A percentile compares a stretch with the other conserved stretches of the same genome.
phyloP scores from a whole-genome alignment of 2,329 filamentous ascomycete genomes.

The Fulvia fulva region DNA sequence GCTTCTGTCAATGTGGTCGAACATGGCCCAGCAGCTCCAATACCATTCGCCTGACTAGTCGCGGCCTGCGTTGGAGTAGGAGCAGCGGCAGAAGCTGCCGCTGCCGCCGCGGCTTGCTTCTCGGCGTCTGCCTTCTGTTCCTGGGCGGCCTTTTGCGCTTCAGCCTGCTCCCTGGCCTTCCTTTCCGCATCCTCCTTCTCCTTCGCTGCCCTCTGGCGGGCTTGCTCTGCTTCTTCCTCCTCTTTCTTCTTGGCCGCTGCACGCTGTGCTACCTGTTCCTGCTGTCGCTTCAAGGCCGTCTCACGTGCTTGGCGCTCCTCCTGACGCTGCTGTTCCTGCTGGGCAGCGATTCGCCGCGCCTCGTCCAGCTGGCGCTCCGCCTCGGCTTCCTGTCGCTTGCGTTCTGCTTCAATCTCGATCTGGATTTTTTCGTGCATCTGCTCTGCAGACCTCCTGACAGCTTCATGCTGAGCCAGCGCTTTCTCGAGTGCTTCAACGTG shows the following conservation, averaged over 20 bases:
- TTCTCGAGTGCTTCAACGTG: slow-evolving; percentile 20
- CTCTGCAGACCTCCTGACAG: slow-evolving; percentile 16
- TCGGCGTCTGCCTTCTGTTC: slow-evolving; percentile 3
- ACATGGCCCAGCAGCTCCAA: background rate
- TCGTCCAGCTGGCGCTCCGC: slow-evolving; percentile 13
- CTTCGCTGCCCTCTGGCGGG: slow-evolving; percentile 2
- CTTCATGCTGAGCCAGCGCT: slow-evolving; percentile 17
- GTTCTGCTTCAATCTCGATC: slow-evolving; percentile 14
- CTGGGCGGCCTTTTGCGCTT: slow-evolving; percentile 4
- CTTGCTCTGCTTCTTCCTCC: slow-evolving; percentile 2
- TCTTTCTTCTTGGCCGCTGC: slow-evolving; percentile 3
- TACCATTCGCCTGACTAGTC: background rate
- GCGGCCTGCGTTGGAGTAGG: background rate
- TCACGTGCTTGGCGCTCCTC: slow-evolving; percentile 5
- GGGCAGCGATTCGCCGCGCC: slow-evolving; percentile 13
- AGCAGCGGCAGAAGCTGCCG: slow-evolving; percentile 2
- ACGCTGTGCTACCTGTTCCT: slow-evolving; percentile 1
- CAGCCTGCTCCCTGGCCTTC: slow-evolving; percentile 8
- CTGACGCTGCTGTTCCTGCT: slow-evolving; percentile 6
- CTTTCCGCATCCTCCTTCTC: slow-evolving; percentile 1
- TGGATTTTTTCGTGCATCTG: slow-evolving; percentile 14
- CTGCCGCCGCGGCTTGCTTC: slow-evolving; percentile 2
- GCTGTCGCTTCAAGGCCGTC: background rate
- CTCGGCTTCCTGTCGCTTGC: slow-evolving; percentile 12
- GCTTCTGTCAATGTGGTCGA: background rate